Base-by-base conservation (phyloP, 352 stramenopile genomes). In the Phytopythium sindhum region DNA sequence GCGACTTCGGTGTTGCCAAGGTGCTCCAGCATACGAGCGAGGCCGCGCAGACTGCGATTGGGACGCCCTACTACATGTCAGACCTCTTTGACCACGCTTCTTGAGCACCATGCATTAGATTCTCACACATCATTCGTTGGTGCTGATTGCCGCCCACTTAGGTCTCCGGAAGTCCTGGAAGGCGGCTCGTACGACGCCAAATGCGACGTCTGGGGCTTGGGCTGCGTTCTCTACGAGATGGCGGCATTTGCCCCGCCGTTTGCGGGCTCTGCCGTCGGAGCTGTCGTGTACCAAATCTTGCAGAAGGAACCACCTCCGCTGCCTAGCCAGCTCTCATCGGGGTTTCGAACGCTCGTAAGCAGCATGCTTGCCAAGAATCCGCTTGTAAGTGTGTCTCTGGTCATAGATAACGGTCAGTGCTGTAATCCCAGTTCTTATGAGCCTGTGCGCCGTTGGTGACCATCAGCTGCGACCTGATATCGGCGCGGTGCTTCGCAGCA, bases 161-260 rank as follows among this genome's bases (percentile, higher is more conserved):
- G 82, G 75, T 78, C 82, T 0, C 89, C 88, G 5, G 89, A 97
- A 61, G 65, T 95, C 9, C 76, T 90, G 51, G 69, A 88, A 54
- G 86, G 81, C n/a, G 54, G 57, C 1, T 42, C 68, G 4, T 96
- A 97, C 63, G 69, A 87, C 39, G 42, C 51, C 28, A 92, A 92
- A 67, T 89, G 77, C 57, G 89, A 97, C 60, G 67, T 96, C 0
- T 96, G 89, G 88, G 88, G 82, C 39, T 69, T 97, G 23, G 89
- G 88, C 1, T 97, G 89, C 48, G 67, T 97, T 15, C 48, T 96
- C n/a, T 88, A 92, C 61, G 87, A 97, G 57, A 68, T 96, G 11
- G 72, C 80, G 9, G 72, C 75, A 10, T 69, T 83, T 31, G 64
- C 68, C 21, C 76, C 84, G 9, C 86, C 88, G 4, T 96, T 95